Percentiles rank a stretch among this genome's conserved stretches.
Evolutionary conservation across 179 eudicot species (phyloP).

Genomic region (Patellifolia procumbens): DNA sequence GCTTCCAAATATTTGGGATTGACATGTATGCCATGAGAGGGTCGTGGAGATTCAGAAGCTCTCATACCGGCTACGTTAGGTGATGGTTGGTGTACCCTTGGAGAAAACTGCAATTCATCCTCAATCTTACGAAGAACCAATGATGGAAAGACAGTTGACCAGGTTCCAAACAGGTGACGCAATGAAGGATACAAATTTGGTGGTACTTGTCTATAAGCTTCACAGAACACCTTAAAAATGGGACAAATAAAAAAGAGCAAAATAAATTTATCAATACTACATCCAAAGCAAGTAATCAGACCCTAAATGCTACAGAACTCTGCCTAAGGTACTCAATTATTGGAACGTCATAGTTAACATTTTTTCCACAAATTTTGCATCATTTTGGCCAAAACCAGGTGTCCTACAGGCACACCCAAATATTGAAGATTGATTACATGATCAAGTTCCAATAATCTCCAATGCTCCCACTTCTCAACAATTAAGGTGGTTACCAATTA

Average conservation of each 20-base stretch:
- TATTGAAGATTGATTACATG: not conserved
- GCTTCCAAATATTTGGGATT: conserved; percentile 94
- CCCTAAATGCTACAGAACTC: not conserved
- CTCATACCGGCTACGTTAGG: conserved; percentile 46
- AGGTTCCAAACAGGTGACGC: conserved; percentile 89
- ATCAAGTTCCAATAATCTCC: not conserved
- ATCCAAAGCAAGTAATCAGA: not conserved
- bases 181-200: conserved; percentile 64
- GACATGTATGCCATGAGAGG: conserved; percentile 91
- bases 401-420: not conserved
- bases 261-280: not conserved
- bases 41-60: conserved; percentile 88
- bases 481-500: not conserved
- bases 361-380: not conserved
- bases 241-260: not conserved
- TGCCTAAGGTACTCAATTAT: not conserved
- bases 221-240: conserved; percentile 67
- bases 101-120: conserved; percentile 66
- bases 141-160: conserved; percentile 82
- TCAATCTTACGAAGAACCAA: conserved; percentile 79
- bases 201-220: conserved; percentile 73
- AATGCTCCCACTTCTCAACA: not conserved
- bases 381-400: not conserved
- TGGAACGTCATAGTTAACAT: not conserved
- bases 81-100: conserved; percentile 52